Evolutionary conservation across 345 rosid species (phyloP), one percentile per base, ranked within the genome.

Genomic region (Aquilaria yunnanensis): DNA sequence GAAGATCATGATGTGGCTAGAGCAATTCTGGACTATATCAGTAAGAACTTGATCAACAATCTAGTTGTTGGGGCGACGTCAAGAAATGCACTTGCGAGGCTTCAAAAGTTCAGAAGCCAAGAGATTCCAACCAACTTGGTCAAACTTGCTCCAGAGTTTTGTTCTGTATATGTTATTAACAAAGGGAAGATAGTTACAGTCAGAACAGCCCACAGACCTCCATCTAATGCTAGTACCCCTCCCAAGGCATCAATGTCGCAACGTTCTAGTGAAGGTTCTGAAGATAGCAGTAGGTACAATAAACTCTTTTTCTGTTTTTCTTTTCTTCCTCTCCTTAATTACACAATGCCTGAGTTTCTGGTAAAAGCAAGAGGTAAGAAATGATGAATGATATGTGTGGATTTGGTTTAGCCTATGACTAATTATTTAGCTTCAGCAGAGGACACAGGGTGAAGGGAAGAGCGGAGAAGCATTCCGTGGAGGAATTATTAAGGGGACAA

Each of bases 161-260:
- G 97, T 73, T 81, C 88, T 16, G 76, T 87, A 4, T 89, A 77
- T 48, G 87, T 93, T 10, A 86, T 93, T 67, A 67, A 83, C n/a
- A 89, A 89, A 72, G 97, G 98, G 66, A 93, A 84, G 78, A 64
- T 86, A 23, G 47, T 70, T 8, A 67, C 91, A 2, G 69, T 74
- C 5, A 60, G 77, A 56, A 66, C 81, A 10, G 90, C 97, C 12
- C 89, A 75, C 30, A 76, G 90, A 32, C 67, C 70, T 31, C 75
- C 76, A 56, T 71, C 78, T 13, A 81, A 77, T 67, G 69, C 79
- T 41, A 77, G 79, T 30, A n/a, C 67, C 34, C 96, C 85, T 12
- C 88, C 91, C 47, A 87, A 74, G 71, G 66, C 51, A 67, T 80
- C 86, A 29, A 46, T 75, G 23, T 23, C 43, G 43, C 43, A 9